Conservation (phyloP, 495 filamentous ascomycete genomes). For the Aspergillus saccharolyticus region DNA sequence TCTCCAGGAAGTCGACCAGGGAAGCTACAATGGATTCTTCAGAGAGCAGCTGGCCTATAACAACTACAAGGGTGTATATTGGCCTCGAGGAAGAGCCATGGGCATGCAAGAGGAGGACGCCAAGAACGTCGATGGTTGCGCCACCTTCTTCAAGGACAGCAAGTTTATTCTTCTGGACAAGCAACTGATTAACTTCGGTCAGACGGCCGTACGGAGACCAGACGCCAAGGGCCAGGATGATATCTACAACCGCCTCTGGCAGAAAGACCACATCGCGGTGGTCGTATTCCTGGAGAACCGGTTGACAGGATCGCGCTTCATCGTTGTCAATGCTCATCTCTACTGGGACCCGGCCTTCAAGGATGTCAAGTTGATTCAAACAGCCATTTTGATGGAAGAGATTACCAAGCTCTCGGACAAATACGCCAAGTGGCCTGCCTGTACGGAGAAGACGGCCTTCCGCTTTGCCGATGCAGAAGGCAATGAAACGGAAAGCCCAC, state of each 20-base stretch:
- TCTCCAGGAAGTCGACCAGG: constrained; percentile 86
- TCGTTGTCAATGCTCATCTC: constrained; percentile 88
- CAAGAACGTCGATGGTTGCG: constrained; percentile 85
- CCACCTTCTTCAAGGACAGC: constrained; percentile 87
- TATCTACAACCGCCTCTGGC: constrained; percentile 97
- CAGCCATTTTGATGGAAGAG: constrained; percentile 88
- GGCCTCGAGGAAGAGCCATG: constrained; percentile 76
- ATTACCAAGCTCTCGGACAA: constrained; percentile 76
- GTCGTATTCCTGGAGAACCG: constrained; percentile 89
- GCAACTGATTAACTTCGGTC: constrained; percentile 85
- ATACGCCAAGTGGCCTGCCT: constrained; percentile 68
- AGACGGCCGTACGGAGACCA: constrained; percentile 82
- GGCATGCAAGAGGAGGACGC: constrained; percentile 89
- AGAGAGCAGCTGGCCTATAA: constrained; percentile 71
- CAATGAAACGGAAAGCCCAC: constrained; percentile 39
- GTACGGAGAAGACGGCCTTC: constrained; percentile 73
- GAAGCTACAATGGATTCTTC: constrained; percentile 87
- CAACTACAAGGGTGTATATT: constrained; percentile 91
- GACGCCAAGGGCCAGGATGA: constrained; percentile 95
- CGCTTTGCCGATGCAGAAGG: constrained; percentile 58
- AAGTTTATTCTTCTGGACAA: constrained; percentile 94
- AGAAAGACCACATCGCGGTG: constrained; percentile 90
- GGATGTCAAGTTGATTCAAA: constrained; percentile 94
- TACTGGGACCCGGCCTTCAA: constrained; percentile 87
- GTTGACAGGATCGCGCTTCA: constrained; percentile 76